phyloP scores from a whole-genome alignment of 345 rosid species.

The Gossypioides kirkii region DNA sequence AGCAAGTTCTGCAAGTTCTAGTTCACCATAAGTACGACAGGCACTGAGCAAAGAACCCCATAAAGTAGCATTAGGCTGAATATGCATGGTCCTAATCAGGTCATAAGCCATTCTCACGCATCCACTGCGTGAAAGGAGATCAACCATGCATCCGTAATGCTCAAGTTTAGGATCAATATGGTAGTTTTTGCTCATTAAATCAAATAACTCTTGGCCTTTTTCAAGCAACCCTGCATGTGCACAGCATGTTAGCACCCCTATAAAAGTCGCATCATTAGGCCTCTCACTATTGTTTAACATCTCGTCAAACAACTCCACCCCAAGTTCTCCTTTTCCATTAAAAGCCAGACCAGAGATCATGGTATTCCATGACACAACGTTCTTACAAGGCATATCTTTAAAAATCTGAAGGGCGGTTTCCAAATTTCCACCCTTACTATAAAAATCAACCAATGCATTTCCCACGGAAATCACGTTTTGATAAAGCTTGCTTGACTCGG shows the following conservation, averaged over 20 bases:
- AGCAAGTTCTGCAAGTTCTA: conserved; percentile 51
- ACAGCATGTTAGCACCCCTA: conserved; percentile 59
- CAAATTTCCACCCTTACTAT: conserved; percentile 54
- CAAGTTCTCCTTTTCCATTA: conserved; percentile 51
- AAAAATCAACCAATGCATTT: conserved; percentile 60
- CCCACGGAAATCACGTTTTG: conserved; percentile 41
- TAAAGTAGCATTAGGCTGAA: conserved; percentile 44
- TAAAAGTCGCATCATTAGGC: conserved; percentile 51
- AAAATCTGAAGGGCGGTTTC: conserved; percentile 43
- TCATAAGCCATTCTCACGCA: conserved; percentile 50
- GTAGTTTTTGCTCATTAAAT: conserved; percentile 36
- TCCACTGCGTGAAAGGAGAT: conserved; percentile 62
- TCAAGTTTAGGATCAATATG: conserved; percentile 47
- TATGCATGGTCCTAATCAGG: conserved; percentile 45
- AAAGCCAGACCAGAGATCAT: conserved; percentile 65
- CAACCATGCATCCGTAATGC: conserved; percentile 73
- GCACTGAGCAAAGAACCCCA: conserved; percentile 76
- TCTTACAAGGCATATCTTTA: conserved; percentile 40
- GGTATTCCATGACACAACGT: conserved; percentile 58
- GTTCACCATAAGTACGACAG: conserved; percentile 56
- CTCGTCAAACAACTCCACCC: conserved; percentile 46
- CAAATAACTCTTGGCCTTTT: conserved; percentile 45
- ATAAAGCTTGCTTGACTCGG: conserved; percentile 38
- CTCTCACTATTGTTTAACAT: conserved; percentile 38
- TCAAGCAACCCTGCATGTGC: conserved; percentile 54